Conservation (phyloP, 257 asterid genomes). For the Solanum ossicruentum region DNA sequence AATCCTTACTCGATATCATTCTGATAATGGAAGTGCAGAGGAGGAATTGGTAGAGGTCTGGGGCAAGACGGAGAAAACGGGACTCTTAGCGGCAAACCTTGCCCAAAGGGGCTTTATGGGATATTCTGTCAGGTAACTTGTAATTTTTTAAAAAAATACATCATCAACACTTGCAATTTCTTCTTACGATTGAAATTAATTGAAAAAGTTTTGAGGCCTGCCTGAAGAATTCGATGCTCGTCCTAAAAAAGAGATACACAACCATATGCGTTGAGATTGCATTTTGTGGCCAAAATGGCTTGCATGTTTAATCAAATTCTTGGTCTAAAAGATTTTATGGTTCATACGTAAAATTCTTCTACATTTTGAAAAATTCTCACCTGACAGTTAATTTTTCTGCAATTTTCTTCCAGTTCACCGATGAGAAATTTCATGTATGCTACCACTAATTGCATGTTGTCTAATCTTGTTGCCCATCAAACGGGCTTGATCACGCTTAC, state of each 20-base stretch:
- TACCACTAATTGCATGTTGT: neutral
- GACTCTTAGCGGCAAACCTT: constrained; percentile 69
- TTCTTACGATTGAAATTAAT: neutral
- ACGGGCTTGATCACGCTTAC: neutral
- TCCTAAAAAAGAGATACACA: neutral
- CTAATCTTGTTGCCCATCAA: neutral
- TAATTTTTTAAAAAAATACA: neutral
- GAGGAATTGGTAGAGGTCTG: constrained; percentile 67
- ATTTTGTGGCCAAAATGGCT: neutral
- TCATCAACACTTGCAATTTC: neutral
- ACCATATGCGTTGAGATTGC: neutral
- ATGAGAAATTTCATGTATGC: neutral
- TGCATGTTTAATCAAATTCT: neutral
- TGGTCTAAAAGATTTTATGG: neutral
- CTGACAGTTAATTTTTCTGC: neutral
- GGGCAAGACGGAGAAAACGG: constrained; percentile 73
- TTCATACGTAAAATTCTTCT: neutral
- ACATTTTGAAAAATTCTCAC: neutral
- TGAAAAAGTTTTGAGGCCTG: neutral
- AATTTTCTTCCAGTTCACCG: neutral
- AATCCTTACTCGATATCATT: neutral
- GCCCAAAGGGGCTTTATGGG: constrained; percentile 85
- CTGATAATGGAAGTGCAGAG: constrained; percentile 41
- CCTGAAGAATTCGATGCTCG: neutral
- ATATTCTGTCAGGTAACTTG: constrained; percentile 61